phyloP scores from a whole-genome alignment of 2,329 filamentous ascomycete genomes.

The Ophiostoma angusticollis region DNA sequence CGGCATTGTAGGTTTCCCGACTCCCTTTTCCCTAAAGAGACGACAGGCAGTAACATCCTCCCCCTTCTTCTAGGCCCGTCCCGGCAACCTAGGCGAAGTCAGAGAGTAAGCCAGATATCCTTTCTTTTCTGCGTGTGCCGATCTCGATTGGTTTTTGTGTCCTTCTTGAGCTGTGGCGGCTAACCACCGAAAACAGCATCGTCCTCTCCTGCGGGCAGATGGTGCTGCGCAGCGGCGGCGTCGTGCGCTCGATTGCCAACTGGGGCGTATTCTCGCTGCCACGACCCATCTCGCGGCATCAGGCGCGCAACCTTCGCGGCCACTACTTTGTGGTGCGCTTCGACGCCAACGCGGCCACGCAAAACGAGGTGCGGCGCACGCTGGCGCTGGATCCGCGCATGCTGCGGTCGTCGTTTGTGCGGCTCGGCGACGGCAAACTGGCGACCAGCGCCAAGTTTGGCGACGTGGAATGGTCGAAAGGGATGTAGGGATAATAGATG shows the following conservation, averaged over 20 bases:
- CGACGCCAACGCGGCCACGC: slow-evolving; percentile 61
- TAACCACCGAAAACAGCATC: slow-evolving; percentile 51
- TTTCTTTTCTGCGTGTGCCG: too few relatives aligned
- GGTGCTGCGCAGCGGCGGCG: slow-evolving; percentile 71
- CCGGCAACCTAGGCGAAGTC: slow-evolving; percentile 78
- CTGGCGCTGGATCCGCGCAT: slow-evolving; percentile 79
- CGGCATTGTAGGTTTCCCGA: slow-evolving; percentile 58
- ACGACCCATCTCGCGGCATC: slow-evolving; percentile 63
- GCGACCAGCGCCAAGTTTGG: slow-evolving; percentile 46
- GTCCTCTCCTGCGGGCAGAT: slow-evolving; percentile 72
- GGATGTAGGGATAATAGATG: slow-evolving; percentile 14
- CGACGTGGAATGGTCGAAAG: slow-evolving; percentile 34
- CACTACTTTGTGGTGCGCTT: slow-evolving; percentile 99
- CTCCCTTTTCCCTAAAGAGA: too few relatives aligned
- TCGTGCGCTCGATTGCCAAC: slow-evolving; percentile 84
- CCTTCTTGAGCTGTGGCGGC: too few relatives aligned
- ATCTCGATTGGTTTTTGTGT: too few relatives aligned
- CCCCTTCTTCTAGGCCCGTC: slow-evolving; percentile 57
- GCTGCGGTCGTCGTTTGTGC: slow-evolving; percentile 77
- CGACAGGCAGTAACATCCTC: background rate
- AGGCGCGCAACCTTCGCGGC: slow-evolving; percentile 69
- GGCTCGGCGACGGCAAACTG: slow-evolving; percentile 72
- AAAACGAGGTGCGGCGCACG: slow-evolving; percentile 61
- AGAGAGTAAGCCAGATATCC: slow-evolving; percentile 60
- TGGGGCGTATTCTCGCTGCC: slow-evolving; percentile 90